Base-by-base conservation (phyloP, 768 basidiomycete species). In the Cystobasidium tubakii region DNA sequence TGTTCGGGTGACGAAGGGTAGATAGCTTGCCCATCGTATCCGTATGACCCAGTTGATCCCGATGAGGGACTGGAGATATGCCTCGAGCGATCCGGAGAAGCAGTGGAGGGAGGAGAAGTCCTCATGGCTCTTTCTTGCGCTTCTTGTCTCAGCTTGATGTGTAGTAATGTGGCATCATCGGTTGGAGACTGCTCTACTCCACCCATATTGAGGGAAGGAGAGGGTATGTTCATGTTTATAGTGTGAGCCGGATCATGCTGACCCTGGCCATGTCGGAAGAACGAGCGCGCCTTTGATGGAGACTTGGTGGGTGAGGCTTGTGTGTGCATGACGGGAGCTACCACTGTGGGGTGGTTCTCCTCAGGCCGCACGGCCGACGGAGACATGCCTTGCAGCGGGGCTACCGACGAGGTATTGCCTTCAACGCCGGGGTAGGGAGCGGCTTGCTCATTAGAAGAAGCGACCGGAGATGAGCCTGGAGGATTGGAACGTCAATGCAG, bases 1-100 rank as follows among this genome's bases (percentile, higher is more conserved):
- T 46, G 42, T 34, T 53, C 69, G 42, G 29, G 10, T 1, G 53
- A 34, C 2, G 50, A 54, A 44, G 39, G 39, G 39, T 57, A 60
- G 29, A 71, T 46, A 34, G 53, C n/a, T 23, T 71, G 69, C n/a
- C 69, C 69, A 44, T 71, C 69, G 42, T 71, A 71, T 13, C 42
- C 42, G 21, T 29, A 67, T 3, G 44, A 31, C 2, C 66, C 27
- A 23, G 66, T 29, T 29, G 57, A 60, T 34, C 57, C 57, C 4
- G 57, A 60, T 6, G 33, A 29, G 29, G 57, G 57, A 27, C 29
- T 12, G 29, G 57, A 60, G 10, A 29, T 25, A 23, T 27, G 33
- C 13, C 57, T 25, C 23, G 57, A 50, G 21, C 21, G 46, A 21
- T 50, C 7, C 21, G 46, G 57, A 25, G 57, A 60, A 21, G 57